Base-by-base conservation (phyloP, 768 basidiomycete species). In the Cubamyces sp. region DNA sequence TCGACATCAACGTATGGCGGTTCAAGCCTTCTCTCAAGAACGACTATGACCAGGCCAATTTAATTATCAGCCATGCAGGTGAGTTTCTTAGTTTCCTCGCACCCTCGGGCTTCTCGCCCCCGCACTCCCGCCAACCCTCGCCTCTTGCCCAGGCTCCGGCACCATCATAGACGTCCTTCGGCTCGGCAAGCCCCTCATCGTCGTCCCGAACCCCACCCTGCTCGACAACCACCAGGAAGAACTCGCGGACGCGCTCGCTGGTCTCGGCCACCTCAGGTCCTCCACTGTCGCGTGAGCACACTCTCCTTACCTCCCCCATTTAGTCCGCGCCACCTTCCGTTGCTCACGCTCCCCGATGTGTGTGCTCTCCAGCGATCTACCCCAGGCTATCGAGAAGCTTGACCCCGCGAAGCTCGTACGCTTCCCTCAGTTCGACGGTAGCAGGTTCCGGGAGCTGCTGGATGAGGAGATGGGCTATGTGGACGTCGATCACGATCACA, bases 31-130 rank as follows among this genome's bases (percentile, higher is more conserved):
- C 88, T 21, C 79, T 98, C 62, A 79, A 85, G 55, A 81, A 79
- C 5, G 84, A 88, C 43, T 88, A 89, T 61, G 77, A 79, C 37
- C 77, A 72, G 19, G 87, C 91, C 49, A 88, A 94, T 71, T 75
- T 95, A 52, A 83, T 99, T 54, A 90, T 99, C 41, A 92, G 93
- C 67, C 96, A 98, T 81, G 96, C 94, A 71, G 96, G 96, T 94
- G 71, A 66, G 84, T 64, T 25, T 63, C 42, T 51, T 54, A 51
- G 11, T 46, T 59, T 56, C 30, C 64, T 48, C 54, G 51, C 54
- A 42, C 54, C 21, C 43, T 52, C 26, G 34, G 1, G 34, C 61
- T 40, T 30, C 50, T 42, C 56, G 23, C 46, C 26, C 7, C 46
- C 25, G 11, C 56, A 12, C 18, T 34, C 57, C 46, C 4, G 25